A percentile compares a stretch with the other conserved stretches of the same genome.
Evolutionary conservation across 768 basidiomycete species (phyloP).

Genomic region (Mycena chlorophos): DNA sequence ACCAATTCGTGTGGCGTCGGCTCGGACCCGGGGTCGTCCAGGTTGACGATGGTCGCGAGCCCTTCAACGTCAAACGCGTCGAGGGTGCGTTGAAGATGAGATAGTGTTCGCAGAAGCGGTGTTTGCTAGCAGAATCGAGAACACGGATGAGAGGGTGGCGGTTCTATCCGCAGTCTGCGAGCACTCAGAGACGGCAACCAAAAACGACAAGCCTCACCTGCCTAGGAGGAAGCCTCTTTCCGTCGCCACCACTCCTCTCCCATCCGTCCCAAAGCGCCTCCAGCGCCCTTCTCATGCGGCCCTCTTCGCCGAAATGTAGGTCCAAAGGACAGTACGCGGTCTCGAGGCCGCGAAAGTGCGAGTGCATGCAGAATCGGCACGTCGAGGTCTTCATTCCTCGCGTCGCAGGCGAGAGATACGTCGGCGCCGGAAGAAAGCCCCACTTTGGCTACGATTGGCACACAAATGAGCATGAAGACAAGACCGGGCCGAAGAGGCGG

Average conservation of each 20-base stretch:
- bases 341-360: constrained; percentile 49
- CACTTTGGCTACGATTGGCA: constrained; percentile 81
- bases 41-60: constrained; percentile 49
- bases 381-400: constrained; percentile 61
- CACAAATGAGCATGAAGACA: background rate
- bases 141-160: constrained; percentile 37
- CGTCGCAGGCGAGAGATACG: constrained; percentile 61
- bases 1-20: constrained; percentile 67
- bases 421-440: constrained; percentile 79
- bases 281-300: constrained; percentile 68
- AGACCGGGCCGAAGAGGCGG: background rate
- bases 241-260: constrained; percentile 62
- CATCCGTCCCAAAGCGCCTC: constrained; percentile 71
- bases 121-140: constrained; percentile 50
- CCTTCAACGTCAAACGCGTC: constrained; percentile 88
- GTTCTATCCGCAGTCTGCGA: background rate
- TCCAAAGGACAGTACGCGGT: constrained; percentile 85
- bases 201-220: constrained; percentile 45
- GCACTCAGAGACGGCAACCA: background rate
- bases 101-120: constrained; percentile 54
- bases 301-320: constrained; percentile 71
- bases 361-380: constrained; percentile 93
- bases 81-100: constrained; percentile 68
- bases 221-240: constrained; percentile 56
- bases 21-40: constrained; percentile 37